Percentiles rank a stretch among this genome's conserved stretches.
Conservation (phyloP, 2,329 filamentous ascomycete genomes). For the Paramyrothecium sp. region DNA sequence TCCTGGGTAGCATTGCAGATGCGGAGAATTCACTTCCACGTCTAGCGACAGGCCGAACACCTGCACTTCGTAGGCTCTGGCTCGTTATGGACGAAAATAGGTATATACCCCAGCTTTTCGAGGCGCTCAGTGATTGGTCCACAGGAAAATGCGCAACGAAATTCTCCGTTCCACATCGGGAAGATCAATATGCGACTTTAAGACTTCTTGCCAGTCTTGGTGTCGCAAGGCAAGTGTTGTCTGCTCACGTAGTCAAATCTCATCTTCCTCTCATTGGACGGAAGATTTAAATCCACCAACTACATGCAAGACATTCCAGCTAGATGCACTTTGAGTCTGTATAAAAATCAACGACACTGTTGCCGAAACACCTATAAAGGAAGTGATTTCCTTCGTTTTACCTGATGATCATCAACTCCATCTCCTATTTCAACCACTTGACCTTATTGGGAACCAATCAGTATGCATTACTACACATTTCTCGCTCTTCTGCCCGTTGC, state of each 20-base stretch:
- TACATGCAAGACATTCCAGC: not conserved
- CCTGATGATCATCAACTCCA: not conserved
- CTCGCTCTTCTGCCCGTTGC: conserved; percentile 18
- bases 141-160: not conserved
- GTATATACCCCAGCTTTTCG: not conserved
- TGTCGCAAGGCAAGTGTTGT: not conserved
- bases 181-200: not conserved
- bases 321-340: not conserved
- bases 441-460: conserved; percentile 1
- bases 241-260: not conserved
- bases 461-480: conserved; percentile 17
- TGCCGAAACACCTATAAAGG: not conserved
- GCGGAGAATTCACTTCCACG: conserved; percentile 1
- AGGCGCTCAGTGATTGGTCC: not conserved
- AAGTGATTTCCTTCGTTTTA: not conserved
- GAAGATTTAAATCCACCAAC: conserved; percentile 1
- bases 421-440: not conserved
- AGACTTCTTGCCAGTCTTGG: not conserved
- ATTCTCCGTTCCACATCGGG: not conserved
- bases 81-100: too few species aligned
- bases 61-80: not conserved
- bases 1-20: not conserved
- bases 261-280: not conserved
- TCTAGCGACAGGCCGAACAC: not conserved
- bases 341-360: not conserved